A percentile compares a stretch with the other conserved stretches of the same genome.
Conservation (phyloP, 768 basidiomycete species). For the Rhizopogon roseolus region DNA sequence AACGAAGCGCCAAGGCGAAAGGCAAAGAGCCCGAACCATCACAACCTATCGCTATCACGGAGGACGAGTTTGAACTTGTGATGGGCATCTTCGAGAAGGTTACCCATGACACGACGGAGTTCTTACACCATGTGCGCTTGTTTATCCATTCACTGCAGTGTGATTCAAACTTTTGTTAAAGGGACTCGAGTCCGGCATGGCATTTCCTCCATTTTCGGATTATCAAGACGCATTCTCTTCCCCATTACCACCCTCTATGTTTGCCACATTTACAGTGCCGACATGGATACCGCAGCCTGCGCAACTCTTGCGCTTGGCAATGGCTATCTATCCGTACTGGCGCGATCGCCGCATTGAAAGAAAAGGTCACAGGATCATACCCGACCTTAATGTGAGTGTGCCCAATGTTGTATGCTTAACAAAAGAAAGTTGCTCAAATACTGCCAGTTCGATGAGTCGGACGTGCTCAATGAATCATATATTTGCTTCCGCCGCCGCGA, state of each 20-base stretch:
- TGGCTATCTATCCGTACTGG: conserved; percentile 85
- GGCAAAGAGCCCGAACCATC: conserved; percentile 76
- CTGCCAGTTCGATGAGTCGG: conserved; percentile 78
- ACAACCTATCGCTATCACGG: conserved; percentile 64
- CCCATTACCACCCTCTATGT: conserved; percentile 54
- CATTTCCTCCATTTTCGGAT: conserved; percentile 68
- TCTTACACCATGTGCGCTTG: conserved; percentile 75
- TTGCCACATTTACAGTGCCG: conserved; percentile 67
- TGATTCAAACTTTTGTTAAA: conserved; percentile 17
- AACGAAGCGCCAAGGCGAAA: conserved; percentile 71
- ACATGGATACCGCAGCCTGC: conserved; percentile 61
- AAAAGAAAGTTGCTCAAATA: background rate
- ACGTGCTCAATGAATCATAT: conserved; percentile 88
- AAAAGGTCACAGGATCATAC: conserved; percentile 81
- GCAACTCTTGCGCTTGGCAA: conserved; percentile 64
- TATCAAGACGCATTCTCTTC: conserved; percentile 67
- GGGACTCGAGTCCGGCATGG: conserved; percentile 62
- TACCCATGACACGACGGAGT: conserved; percentile 86
- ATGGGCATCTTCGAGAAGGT: conserved; percentile 93
- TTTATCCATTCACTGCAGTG: background rate
- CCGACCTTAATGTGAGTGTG: conserved; percentile 73
- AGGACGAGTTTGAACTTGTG: conserved; percentile 92
- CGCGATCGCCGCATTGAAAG: conserved; percentile 76
- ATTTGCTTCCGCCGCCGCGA: conserved; percentile 96
- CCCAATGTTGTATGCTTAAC: background rate